phyloP scores from a whole-genome alignment of 2,329 filamentous ascomycete genomes.

The Neocucurbitaria cava region DNA sequence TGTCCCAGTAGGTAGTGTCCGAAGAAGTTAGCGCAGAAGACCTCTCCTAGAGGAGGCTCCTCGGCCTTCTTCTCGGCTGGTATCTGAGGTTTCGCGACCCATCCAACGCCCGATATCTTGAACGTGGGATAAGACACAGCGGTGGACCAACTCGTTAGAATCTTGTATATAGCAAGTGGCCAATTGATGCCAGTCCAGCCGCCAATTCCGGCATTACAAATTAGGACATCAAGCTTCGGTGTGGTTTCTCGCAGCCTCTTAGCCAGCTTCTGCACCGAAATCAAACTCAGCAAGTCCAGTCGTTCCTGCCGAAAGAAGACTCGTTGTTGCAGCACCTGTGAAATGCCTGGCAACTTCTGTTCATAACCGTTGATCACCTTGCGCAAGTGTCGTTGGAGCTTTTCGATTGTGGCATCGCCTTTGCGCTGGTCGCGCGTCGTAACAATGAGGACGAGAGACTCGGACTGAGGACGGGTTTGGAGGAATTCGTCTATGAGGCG shows the following conservation, averaged over 20 bases:
- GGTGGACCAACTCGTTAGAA: slow-evolving; percentile 69
- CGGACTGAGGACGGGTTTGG: slow-evolving; percentile 66
- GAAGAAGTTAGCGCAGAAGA: slow-evolving; percentile 93
- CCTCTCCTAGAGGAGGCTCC: slow-evolving; percentile 73
- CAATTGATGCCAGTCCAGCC: slow-evolving; percentile 85
- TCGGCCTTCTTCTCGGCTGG: slow-evolving; percentile 33
- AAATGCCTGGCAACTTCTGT: slow-evolving; percentile 46
- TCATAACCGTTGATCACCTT: slow-evolving; percentile 51
- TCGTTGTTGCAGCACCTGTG: slow-evolving; percentile 49
- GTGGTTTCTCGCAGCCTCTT: slow-evolving; percentile 62
- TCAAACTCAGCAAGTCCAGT: slow-evolving; percentile 64
- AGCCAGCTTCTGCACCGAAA: slow-evolving; percentile 62
- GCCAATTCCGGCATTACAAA: slow-evolving; percentile 89
- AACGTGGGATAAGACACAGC: slow-evolving; percentile 78
- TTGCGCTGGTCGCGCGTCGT: slow-evolving; percentile 81
- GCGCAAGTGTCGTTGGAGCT: slow-evolving; percentile 69
- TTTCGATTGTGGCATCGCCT: slow-evolving; percentile 72
- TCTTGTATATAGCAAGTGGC: slow-evolving; percentile 62
- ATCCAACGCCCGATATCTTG: slow-evolving; percentile 70
- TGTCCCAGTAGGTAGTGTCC: slow-evolving; percentile 92
- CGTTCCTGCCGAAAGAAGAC: slow-evolving; percentile 63
- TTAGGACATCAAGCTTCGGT: slow-evolving; percentile 76
- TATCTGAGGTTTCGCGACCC: slow-evolving; percentile 62
- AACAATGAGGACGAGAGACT: slow-evolving; percentile 79
- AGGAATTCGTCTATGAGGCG: slow-evolving; percentile 92